Evolutionary conservation across 495 filamentous ascomycete genomes (phyloP).

Genomic region (Penicillium cataractarum): DNA sequence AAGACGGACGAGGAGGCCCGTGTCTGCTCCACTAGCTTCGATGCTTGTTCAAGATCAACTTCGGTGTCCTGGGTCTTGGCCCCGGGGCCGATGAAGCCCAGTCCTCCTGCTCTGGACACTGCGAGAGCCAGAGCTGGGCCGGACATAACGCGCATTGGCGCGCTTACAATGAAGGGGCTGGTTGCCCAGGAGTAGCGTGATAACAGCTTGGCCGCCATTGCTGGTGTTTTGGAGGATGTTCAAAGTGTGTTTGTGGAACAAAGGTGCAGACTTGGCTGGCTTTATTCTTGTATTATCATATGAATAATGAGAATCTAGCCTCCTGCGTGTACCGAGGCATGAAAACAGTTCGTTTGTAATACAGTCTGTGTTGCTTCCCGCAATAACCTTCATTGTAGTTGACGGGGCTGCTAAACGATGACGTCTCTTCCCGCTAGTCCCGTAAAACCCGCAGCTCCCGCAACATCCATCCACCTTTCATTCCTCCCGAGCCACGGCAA

Average conservation of each 20-base stretch:
- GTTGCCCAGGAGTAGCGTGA: slow-evolving; percentile 65
- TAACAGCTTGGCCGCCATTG: slow-evolving; percentile 27
- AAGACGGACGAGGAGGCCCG: slow-evolving; percentile 13
- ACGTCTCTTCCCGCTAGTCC: slow-evolving; percentile 7
- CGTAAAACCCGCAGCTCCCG: slow-evolving; percentile 19
- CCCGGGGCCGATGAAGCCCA: slow-evolving; percentile 55
- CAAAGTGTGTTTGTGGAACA: background rate
- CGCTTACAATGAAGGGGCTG: slow-evolving; percentile 63
- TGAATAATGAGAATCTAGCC: background rate
- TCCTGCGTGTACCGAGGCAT: background rate
- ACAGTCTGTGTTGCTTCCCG: background rate
- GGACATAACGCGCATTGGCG: slow-evolving; percentile 75
- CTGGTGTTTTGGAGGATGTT: background rate
- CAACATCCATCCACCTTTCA: slow-evolving; percentile 9
- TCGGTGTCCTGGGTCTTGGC: slow-evolving; percentile 39
- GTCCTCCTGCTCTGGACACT: slow-evolving; percentile 67
- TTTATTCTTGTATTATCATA: background rate
- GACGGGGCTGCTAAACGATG: background rate
- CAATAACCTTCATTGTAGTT: background rate
- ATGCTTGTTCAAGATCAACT: slow-evolving; percentile 40
- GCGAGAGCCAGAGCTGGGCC: slow-evolving; percentile 59
- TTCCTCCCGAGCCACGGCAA: background rate
- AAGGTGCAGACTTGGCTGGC: background rate
- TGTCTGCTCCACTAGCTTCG: slow-evolving; percentile 24
- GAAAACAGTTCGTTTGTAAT: background rate